Conservation (phyloP, 305 asterid species). For the Coffea humblotiana region DNA sequence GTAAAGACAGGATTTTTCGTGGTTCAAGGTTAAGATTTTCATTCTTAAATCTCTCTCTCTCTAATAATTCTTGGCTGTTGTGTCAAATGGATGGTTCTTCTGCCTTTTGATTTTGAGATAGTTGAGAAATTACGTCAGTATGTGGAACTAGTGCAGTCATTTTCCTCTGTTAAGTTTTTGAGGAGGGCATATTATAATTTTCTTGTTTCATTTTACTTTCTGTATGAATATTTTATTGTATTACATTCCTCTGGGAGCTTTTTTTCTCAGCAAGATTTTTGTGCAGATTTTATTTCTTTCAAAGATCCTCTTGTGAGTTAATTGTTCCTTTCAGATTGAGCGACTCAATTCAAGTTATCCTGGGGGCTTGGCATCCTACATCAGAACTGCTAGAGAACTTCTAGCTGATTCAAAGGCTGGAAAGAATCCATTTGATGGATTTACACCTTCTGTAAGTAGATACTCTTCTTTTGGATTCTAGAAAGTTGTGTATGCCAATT, state of each 20-base stretch:
- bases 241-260: too few species aligned
- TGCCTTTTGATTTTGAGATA: not conserved
- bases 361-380: slow-evolving; percentile 80
- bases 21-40: not conserved
- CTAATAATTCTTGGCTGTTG: not conserved
- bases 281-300: not conserved
- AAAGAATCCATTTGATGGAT: slow-evolving; percentile 93
- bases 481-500: not conserved
- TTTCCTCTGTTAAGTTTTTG: not conserved
- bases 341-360: slow-evolving; percentile 86
- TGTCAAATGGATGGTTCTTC: not conserved
- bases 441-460: slow-evolving; percentile 77
- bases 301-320: not conserved
- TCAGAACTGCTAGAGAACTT: slow-evolving; percentile 84
- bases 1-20: not conserved
- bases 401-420: slow-evolving; percentile 97
- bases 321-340: slow-evolving; percentile 54
- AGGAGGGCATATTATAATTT: not conserved
- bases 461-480: slow-evolving; percentile 8
- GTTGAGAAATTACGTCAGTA: not conserved
- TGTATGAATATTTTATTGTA: too few species aligned
- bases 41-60: not conserved
- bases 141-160: not conserved
- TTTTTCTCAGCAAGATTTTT: not conserved
- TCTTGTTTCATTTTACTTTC: not conserved